phyloP scores from a whole-genome alignment of 2,329 filamentous ascomycete genomes.

The Aspergillus niger region DNA sequence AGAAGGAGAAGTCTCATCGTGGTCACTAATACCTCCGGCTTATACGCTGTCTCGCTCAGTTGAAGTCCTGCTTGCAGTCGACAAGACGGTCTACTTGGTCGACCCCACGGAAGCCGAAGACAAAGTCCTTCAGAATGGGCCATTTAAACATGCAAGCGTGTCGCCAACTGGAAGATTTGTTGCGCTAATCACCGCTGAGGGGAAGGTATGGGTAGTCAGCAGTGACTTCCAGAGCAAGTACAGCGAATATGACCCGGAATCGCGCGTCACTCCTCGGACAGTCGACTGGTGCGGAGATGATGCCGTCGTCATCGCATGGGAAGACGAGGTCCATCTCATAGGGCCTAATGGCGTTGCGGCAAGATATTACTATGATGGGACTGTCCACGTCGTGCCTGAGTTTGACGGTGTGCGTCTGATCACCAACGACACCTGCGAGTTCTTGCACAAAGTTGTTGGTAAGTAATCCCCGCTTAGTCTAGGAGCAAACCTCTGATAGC shows the following conservation, averaged over 20 bases:
- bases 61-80: slow-evolving; percentile 85
- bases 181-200: slow-evolving; percentile 81
- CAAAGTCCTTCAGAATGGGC: slow-evolving; percentile 84
- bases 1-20: slow-evolving; percentile 78
- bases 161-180: slow-evolving; percentile 89
- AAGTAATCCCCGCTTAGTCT: slow-evolving; percentile 20
- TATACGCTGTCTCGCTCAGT: slow-evolving; percentile 90
- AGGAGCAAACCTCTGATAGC: slow-evolving; percentile 6
- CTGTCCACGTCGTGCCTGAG: slow-evolving; percentile 86
- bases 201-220: slow-evolving; percentile 87
- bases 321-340: slow-evolving; percentile 93
- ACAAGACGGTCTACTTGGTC: slow-evolving; percentile 79
- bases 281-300: slow-evolving; percentile 97
- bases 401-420: slow-evolving; percentile 86
- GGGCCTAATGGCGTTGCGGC: slow-evolving; percentile 77
- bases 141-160: slow-evolving; percentile 86
- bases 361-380: slow-evolving; percentile 82
- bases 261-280: slow-evolving; percentile 80
- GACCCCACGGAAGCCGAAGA: slow-evolving; percentile 91
- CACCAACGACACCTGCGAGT: slow-evolving; percentile 94
- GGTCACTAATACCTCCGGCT: slow-evolving; percentile 84
- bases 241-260: slow-evolving; percentile 87
- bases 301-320: slow-evolving; percentile 91
- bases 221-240: slow-evolving; percentile 92
- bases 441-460: slow-evolving; percentile 86